Evolutionary conservation across 768 basidiomycete species (phyloP), one percentile per base, ranked within the genome.

Genomic region (Boletus tomentosulus): DNA sequence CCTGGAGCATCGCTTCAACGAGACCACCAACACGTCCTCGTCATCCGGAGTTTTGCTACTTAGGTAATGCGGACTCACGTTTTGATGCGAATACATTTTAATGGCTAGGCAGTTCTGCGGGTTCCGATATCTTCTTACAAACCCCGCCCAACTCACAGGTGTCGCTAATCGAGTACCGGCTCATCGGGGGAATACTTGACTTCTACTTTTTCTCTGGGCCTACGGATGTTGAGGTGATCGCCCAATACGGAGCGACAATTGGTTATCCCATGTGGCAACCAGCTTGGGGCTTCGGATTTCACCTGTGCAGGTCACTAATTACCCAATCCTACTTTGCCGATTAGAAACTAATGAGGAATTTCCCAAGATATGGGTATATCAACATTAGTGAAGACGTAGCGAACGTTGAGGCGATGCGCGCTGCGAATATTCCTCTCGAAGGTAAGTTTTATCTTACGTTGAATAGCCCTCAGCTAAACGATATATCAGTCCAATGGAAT

Each of bases 211-310:
- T 90, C 64, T 80, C 82, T 16, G 85, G 85, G 0, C 55, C 81
- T 22, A 45, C 61, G 19, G 64, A 83, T 25, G 71, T 72, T 43
- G 67, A 69, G n/a, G 88, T 89, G 9, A 78, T 87, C 46, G 78
- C 85, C 56, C 88, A 91, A 66, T 87, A 90, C 60, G 80, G 83
- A 5, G 77, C 72, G 34, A 70, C 82, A n/a, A 75, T 87, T 27
- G 88, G 88, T 4, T 71, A 80, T 37, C 86, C 89, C 3, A 80
- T 79, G 30, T 84, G 86, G 80, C 82, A 84, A 64, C 88, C 87
- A 3, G 74, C 75, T 35, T 91, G 87, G 85, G 82, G 81, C 5
- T 87, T 90, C 62, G 88, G 89, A 7, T 88, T 88, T 73, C 88
- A 92, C 55, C 76, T 88, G 15, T 86, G 85, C 72, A 77, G 81